Conservation (phyloP, 495 filamentous ascomycete genomes). For the Hypoxylon intermedium region DNA sequence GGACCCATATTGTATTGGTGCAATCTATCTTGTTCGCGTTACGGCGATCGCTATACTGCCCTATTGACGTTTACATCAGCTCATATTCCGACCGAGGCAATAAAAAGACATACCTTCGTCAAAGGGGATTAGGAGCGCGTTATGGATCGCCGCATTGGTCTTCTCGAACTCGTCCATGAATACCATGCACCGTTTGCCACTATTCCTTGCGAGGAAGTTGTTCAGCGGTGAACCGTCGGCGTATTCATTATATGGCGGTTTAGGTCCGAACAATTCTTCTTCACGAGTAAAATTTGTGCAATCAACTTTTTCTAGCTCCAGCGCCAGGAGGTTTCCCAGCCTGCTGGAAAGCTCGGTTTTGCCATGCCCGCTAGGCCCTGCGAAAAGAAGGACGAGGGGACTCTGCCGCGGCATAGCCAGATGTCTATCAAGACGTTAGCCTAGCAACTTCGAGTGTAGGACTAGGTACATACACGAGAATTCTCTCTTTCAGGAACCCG, state of each 20-base stretch:
- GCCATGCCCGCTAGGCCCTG: slow-evolving; percentile 61
- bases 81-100: slow-evolving; percentile 10
- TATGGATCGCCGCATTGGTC: slow-evolving; percentile 51
- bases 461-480: slow-evolving; percentile 22
- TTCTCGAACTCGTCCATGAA: slow-evolving; percentile 69
- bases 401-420: slow-evolving; percentile 32
- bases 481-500: slow-evolving; percentile 20
- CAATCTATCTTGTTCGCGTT: slow-evolving; percentile 53
- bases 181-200: slow-evolving; percentile 53
- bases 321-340: slow-evolving; percentile 52
- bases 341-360: slow-evolving; percentile 58
- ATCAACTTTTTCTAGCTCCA: slow-evolving; percentile 53
- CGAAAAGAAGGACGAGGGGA: slow-evolving; percentile 54
- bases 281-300: slow-evolving; percentile 49
- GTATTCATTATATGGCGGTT: slow-evolving; percentile 41
- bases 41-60: slow-evolving; percentile 56
- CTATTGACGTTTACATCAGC: slow-evolving; percentile 22
- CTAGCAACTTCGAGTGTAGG: not conserved
- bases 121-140: slow-evolving; percentile 55
- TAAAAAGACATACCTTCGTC: slow-evolving; percentile 46
- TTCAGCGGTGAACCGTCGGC: slow-evolving; percentile 56
- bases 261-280: slow-evolving; percentile 57
- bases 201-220: slow-evolving; percentile 59
- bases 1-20: slow-evolving; percentile 62
- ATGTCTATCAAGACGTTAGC: slow-evolving; percentile 14